Evolutionary conservation across 371 early-diverging fungal genomes (phyloP).

Genomic region (Syncephalastrum sp.): DNA sequence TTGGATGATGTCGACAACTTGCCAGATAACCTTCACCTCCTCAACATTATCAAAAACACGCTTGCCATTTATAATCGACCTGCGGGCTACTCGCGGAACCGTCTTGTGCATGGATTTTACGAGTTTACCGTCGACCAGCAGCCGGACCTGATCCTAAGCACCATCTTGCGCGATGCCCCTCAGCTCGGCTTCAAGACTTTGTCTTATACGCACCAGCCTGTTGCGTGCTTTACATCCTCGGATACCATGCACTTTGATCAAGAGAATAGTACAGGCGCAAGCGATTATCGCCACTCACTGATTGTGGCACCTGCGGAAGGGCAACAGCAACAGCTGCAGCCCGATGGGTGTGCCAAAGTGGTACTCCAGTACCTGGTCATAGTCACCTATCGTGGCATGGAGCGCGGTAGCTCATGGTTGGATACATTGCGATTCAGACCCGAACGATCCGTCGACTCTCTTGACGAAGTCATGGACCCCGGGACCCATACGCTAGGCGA

Average conservation of each 20-base stretch:
- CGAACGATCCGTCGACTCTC: slow-evolving; percentile 11
- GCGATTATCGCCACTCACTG: slow-evolving; percentile 3
- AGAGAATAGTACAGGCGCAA: background rate
- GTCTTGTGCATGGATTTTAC: slow-evolving; percentile 54
- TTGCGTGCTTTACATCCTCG: slow-evolving; percentile 40
- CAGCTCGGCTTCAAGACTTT: slow-evolving; percentile 57
- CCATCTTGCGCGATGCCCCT: slow-evolving; percentile 65
- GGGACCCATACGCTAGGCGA: slow-evolving; percentile 22
- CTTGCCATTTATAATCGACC: slow-evolving; percentile 61
- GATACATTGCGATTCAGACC: slow-evolving; percentile 22
- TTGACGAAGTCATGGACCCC: slow-evolving; percentile 31
- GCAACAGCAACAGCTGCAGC: slow-evolving; percentile 15
- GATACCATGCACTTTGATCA: slow-evolving; percentile 27
- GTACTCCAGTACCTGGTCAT: slow-evolving; percentile 36
- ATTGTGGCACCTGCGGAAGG: slow-evolving; percentile 6
- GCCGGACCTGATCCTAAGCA: slow-evolving; percentile 52
- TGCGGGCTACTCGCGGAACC: slow-evolving; percentile 63
- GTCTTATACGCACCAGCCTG: slow-evolving; percentile 15
- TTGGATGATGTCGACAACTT: slow-evolving; percentile 41
- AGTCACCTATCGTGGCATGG: slow-evolving; percentile 29
- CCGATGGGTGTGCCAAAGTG: slow-evolving; percentile 9
- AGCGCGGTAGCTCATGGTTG: slow-evolving; percentile 19
- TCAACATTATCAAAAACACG: slow-evolving; percentile 60
- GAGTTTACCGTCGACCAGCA: slow-evolving; percentile 21
- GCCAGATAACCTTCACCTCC: slow-evolving; percentile 52